A percentile compares a stretch with the other conserved stretches of the same genome.
phyloP scores from a whole-genome alignment of 148 eudicot genomes.

The Nepenthes mirabilis region DNA sequence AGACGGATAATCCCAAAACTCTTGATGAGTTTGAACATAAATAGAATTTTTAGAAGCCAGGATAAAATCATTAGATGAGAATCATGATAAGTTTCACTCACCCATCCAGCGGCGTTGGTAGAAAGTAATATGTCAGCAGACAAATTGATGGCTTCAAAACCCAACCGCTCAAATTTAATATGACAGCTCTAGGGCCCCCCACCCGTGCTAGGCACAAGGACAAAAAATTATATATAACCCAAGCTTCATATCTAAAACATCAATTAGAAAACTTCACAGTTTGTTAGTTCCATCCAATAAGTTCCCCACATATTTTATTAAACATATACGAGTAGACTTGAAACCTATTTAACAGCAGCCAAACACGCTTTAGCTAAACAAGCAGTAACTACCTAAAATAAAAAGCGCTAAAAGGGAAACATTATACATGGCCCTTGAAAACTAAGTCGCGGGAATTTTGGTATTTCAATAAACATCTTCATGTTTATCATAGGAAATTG shows the following conservation, averaged over 20 bases:
- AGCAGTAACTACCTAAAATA: too few relatives aligned
- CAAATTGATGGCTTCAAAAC: conserved; percentile 76
- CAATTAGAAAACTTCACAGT: background rate
- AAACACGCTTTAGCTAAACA: too few relatives aligned
- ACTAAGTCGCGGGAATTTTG: too few relatives aligned
- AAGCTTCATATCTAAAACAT: conserved; percentile 84
- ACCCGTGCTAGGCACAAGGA: conserved; percentile 96
- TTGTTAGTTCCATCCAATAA: background rate
- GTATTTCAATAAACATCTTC: too few relatives aligned
- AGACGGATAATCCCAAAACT: too few relatives aligned
- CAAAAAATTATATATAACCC: conserved; percentile 94
- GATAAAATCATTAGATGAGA: background rate
- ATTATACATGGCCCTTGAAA: too few relatives aligned
- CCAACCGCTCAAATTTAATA: conserved; percentile 69
- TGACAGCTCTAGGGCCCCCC: conserved; percentile 97
- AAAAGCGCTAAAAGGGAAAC: too few relatives aligned
- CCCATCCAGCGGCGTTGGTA: conserved; percentile 91
- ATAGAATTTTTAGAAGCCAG: background rate
- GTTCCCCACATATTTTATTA: too few relatives aligned
- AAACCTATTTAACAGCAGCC: background rate
- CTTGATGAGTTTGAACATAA: too few relatives aligned
- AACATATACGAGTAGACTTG: background rate
- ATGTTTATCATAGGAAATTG: too few relatives aligned
- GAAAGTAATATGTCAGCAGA: conserved; percentile 88
- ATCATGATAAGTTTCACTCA: conserved; percentile 20